These are phyloP conservation scores for Trichoderma arundinaceum DNA, from an alignment of 2,329 filamentous ascomycete genomes.

Conservation along the genomic window DNA sequence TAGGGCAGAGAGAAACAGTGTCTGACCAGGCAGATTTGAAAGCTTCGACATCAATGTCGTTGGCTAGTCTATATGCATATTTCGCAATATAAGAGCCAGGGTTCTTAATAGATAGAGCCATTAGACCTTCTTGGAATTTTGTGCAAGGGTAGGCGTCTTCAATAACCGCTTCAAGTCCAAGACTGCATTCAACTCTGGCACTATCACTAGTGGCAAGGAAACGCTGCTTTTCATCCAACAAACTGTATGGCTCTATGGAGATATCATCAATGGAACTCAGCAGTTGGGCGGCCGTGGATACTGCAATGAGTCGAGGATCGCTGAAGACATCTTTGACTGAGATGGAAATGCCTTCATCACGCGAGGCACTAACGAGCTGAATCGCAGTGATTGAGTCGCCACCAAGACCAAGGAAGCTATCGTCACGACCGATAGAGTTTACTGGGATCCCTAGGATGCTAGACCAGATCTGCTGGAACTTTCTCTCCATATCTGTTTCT, in stretches of 20 bases:
- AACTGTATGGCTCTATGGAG: background rate
- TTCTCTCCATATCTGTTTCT: conserved; percentile 24
- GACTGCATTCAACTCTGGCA: background rate
- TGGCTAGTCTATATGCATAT: conserved; percentile 42
- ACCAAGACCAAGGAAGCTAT: conserved; percentile 40
- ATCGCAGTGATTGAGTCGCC: conserved; percentile 41
- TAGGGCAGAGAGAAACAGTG: conserved; percentile 16
- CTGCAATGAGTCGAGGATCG: conserved; percentile 31
- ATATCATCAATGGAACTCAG: background rate
- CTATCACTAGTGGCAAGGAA: background rate
- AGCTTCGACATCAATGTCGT: conserved; percentile 33
- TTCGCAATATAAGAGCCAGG: conserved; percentile 34
- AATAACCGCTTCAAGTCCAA: conserved; percentile 20
- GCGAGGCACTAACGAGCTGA: conserved; percentile 30
- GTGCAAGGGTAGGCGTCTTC: conserved; percentile 44
- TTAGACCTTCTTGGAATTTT: conserved; percentile 47
- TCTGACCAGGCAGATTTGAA: conserved; percentile 41
- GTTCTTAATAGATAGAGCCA: conserved; percentile 43
- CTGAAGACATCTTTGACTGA: conserved; percentile 35
- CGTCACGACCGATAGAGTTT: conserved; percentile 40
- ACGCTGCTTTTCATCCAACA: conserved; percentile 36
- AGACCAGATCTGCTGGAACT: conserved; percentile 28
- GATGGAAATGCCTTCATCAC: conserved; percentile 26
- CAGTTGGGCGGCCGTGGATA: background rate
- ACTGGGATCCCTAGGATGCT: background rate